Evolutionary conservation across 768 basidiomycete genomes (phyloP).

Genomic region (Pulveroboletus sp.): DNA sequence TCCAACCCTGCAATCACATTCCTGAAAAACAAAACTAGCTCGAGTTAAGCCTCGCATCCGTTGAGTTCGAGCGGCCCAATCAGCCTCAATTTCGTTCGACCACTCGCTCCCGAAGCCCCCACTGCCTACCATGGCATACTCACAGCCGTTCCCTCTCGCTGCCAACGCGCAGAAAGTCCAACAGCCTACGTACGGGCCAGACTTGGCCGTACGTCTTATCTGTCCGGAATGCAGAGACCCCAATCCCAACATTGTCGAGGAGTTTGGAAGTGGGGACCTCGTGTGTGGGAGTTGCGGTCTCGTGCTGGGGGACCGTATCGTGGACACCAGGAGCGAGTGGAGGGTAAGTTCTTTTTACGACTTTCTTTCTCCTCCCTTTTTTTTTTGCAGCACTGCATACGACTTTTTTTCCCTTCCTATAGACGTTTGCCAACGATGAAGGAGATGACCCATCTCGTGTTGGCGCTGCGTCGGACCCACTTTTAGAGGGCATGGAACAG

Average conservation of each 20-base stretch:
- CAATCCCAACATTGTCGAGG: constrained; percentile 92
- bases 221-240: constrained; percentile 96
- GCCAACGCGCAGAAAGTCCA: constrained; percentile 45
- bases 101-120: constrained; percentile 21
- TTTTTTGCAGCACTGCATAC: constrained; percentile 20
- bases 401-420: constrained; percentile 16
- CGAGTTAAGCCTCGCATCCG: constrained; percentile 23
- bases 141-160: constrained; percentile 79
- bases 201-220: constrained; percentile 83
- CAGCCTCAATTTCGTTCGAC: constrained; percentile 3
- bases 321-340: constrained; percentile 99
- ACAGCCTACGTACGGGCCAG: constrained; percentile 68
- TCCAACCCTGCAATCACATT: constrained; percentile 7
- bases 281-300: constrained; percentile 92
- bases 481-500: constrained; percentile 92
- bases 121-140: constrained; percentile 50
- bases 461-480: constrained; percentile 89
- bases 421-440: constrained; percentile 99
- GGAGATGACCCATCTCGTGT: constrained; percentile 99
- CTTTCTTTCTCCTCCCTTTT: constrained; percentile 12
- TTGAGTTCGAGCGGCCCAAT: constrained; percentile 18
- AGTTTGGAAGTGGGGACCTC: constrained; percentile 96
- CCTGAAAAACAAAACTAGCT: constrained; percentile 11
- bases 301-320: constrained; percentile 92
- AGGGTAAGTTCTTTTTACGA: constrained; percentile 56